Percentiles rank a stretch among this genome's conserved stretches.
Conservation (phyloP, 208 protist genomes). For the Crithidia mellificae region DNA sequence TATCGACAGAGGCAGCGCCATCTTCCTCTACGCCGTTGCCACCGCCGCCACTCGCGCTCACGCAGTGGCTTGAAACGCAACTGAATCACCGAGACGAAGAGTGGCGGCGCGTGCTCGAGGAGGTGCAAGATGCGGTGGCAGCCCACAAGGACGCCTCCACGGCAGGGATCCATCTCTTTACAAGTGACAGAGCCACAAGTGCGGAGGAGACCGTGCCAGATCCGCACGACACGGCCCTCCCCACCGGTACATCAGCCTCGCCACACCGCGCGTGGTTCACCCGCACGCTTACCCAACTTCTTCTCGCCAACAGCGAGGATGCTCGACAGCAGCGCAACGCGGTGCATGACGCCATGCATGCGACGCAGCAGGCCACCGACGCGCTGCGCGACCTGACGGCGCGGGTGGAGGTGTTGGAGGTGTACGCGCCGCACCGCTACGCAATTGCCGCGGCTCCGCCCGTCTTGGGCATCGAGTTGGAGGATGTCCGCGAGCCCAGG, state of each 20-base stretch:
- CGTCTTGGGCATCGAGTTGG: conserved; percentile 59
- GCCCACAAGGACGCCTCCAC: background rate
- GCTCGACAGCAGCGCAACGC: background rate
- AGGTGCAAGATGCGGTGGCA: conserved; percentile 14
- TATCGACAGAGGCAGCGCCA: too few species aligned
- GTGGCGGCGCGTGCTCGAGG: conserved; percentile 18
- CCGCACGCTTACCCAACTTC: background rate
- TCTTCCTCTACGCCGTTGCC: background rate
- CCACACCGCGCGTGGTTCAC: background rate
- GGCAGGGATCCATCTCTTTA: too few species aligned
- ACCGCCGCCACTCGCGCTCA: conserved; percentile 6
- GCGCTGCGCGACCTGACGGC: conserved; percentile 26
- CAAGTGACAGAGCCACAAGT: too few species aligned
- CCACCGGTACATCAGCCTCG: background rate
- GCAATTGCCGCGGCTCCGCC: conserved; percentile 52
- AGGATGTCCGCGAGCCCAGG: conserved; percentile 34
- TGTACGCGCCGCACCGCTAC: conserved; percentile 64
- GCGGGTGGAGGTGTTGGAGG: conserved; percentile 60
- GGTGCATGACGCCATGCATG: background rate
- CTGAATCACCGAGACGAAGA: conserved; percentile 9
- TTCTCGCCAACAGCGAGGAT: background rate
- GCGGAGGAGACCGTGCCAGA: background rate
- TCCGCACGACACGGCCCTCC: background rate
- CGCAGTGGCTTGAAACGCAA: conserved; percentile 12
- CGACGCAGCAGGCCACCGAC: conserved; percentile 10